A percentile compares a stretch with the other conserved stretches of the same genome.
These are phyloP conservation scores for Cenococcum geophilum DNA, from an alignment of 495 filamentous ascomycete species.

Conservation along the genomic window DNA sequence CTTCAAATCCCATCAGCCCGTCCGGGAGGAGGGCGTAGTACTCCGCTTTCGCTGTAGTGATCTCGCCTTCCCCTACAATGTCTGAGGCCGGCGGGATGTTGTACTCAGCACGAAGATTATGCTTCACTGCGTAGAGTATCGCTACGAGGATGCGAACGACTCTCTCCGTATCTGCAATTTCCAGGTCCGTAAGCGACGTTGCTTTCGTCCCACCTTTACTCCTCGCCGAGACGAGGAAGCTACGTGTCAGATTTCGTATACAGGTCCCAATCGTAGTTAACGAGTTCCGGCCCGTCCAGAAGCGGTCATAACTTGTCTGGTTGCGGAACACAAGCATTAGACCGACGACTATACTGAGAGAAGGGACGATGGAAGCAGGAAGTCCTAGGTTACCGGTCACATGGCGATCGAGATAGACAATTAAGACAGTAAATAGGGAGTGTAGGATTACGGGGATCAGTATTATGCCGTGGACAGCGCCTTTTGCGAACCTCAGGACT, in stretches of 20 bases:
- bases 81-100: conserved; percentile 23
- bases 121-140: conserved; percentile 69
- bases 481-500: conserved; percentile 68
- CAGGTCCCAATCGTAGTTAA: conserved; percentile 53
- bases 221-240: conserved; percentile 41
- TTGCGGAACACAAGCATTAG: conserved; percentile 79
- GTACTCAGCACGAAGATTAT: conserved; percentile 67
- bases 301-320: conserved; percentile 62
- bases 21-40: conserved; percentile 57
- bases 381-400: conserved; percentile 52
- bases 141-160: conserved; percentile 58
- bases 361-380: conserved; percentile 64
- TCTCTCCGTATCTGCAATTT: conserved; percentile 55
- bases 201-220: conserved; percentile 13
- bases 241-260: conserved; percentile 58
- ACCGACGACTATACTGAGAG: conserved; percentile 72
- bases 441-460: conserved; percentile 59
- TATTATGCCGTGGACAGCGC: conserved; percentile 63
- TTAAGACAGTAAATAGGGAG: conserved; percentile 54
- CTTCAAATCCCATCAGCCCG: conserved; percentile 55
- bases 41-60: conserved; percentile 47
- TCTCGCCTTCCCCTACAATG: conserved; percentile 3
- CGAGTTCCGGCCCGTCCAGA: conserved; percentile 62
- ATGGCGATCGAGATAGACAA: conserved; percentile 58
- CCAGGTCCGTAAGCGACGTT: conserved; percentile 9